Conservation (phyloP, 73 alveolate species). For the Stentor coeruleus region DNA sequence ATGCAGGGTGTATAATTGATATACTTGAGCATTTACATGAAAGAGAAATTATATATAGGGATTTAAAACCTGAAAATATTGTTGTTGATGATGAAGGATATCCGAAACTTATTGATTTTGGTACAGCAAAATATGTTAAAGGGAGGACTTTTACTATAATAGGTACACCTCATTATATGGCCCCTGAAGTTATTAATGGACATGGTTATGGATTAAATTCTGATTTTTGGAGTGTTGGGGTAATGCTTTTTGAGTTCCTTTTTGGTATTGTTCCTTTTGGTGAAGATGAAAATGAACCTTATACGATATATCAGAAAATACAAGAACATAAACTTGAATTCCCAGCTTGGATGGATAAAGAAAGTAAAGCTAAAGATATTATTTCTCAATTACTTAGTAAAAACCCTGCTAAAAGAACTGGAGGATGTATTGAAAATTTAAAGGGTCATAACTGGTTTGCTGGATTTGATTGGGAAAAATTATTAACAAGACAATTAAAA, state of each 20-base stretch:
- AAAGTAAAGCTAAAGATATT: constrained; percentile 25
- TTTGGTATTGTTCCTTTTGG: constrained; percentile 44
- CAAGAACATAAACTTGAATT: constrained; percentile 2
- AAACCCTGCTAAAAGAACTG: constrained; percentile 38
- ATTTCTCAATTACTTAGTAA: background rate
- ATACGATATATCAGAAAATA: background rate
- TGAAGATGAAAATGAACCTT: constrained; percentile 22
- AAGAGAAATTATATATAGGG: constrained; percentile 57
- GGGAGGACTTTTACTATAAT: constrained; percentile 46
- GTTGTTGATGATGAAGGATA: constrained; percentile 76
- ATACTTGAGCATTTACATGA: constrained; percentile 64
- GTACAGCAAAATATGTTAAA: constrained; percentile 58
- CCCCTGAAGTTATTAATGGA: constrained; percentile 57
- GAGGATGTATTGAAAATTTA: constrained; percentile 35
- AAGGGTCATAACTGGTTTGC: constrained; percentile 57
- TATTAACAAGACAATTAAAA: background rate
- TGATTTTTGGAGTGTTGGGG: constrained; percentile 57
- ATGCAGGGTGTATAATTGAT: constrained; percentile 34
- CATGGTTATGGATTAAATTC: constrained; percentile 47
- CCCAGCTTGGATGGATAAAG: constrained; percentile 20
- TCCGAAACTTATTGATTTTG: constrained; percentile 76
- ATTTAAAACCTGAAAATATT: constrained; percentile 75
- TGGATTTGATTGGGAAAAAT: constrained; percentile 41
- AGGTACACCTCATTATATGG: constrained; percentile 68
- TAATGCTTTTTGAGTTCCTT: constrained; percentile 46